Evolutionary conservation across 1,284 basidiomycete species (phyloP).

Genomic region (Leccinum insolens): DNA sequence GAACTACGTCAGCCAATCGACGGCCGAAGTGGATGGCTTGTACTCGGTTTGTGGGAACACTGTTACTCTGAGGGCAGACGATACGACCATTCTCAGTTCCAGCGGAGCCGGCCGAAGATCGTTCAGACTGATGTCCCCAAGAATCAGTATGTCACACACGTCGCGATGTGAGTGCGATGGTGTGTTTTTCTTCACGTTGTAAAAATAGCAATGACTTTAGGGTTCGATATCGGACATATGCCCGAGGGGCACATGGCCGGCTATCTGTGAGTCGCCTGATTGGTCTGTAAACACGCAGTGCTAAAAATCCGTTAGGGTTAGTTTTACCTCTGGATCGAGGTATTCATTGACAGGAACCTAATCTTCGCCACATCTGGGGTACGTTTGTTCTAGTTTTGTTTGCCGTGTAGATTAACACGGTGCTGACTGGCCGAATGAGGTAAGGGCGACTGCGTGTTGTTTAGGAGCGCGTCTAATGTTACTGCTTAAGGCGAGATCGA

Average conservation of each 20-base stretch:
- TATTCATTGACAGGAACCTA: slow-evolving; percentile 1
- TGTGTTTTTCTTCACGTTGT: background rate
- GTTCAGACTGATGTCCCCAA: slow-evolving; percentile 37
- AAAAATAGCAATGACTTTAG: slow-evolving; percentile 16
- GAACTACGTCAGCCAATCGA: slow-evolving; percentile 51
- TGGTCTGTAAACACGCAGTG: background rate
- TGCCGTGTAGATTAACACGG: slow-evolving; percentile 10
- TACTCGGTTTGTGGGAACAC: slow-evolving; percentile 47
- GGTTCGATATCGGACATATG: slow-evolving; percentile 40
- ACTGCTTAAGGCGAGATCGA: slow-evolving; percentile 55
- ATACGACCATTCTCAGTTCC: slow-evolving; percentile 33
- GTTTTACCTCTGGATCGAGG: slow-evolving; percentile 1
- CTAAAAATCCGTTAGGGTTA: slow-evolving; percentile 22
- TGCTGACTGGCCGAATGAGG: slow-evolving; percentile 20
- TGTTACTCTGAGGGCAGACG: slow-evolving; percentile 45
- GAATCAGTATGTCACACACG: slow-evolving; percentile 35
- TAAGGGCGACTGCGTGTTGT: background rate
- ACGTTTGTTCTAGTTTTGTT: background rate
- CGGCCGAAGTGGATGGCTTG: slow-evolving; percentile 46
- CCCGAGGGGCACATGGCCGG: slow-evolving; percentile 44
- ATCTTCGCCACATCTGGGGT: slow-evolving; percentile 16
- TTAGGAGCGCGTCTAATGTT: background rate
- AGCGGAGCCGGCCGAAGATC: slow-evolving; percentile 39
- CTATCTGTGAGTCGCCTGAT: slow-evolving; percentile 29
- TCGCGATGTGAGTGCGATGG: slow-evolving; percentile 35